Evolutionary conservation across 345 rosid genomes (phyloP).

Genomic region (Bruguiera parviflora): DNA sequence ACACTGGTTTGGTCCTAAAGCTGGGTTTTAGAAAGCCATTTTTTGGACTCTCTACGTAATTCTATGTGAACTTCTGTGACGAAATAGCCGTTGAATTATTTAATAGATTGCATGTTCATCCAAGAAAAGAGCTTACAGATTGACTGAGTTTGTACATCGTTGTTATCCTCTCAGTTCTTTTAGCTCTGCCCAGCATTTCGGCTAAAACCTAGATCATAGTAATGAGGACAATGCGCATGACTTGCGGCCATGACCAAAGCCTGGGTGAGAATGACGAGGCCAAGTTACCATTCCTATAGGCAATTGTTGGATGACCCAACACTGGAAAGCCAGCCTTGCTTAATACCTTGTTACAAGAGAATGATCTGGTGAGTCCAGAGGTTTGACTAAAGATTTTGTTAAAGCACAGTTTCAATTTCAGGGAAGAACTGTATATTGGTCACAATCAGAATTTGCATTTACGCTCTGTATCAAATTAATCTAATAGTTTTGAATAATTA

Average conservation of each 20-base stretch:
- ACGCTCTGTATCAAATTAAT: too few relatives aligned
- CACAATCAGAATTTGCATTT: constrained; percentile 5
- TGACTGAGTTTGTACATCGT: not conserved
- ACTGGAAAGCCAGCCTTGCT: constrained; percentile 92
- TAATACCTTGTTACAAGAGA: constrained; percentile 79
- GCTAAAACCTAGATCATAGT: constrained; percentile 28
- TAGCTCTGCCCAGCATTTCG: constrained; percentile 17
- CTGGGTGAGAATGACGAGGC: constrained; percentile 56
- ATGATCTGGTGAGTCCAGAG: constrained; percentile 93
- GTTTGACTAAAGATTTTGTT: constrained; percentile 88
- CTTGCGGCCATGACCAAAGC: constrained; percentile 22
- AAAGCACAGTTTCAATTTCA: constrained; percentile 73
- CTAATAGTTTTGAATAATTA: too few relatives aligned
- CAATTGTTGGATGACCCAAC: constrained; percentile 93
- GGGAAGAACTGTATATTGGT: constrained; percentile 87
- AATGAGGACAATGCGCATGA: constrained; percentile 24
- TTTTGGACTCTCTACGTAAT: too few relatives aligned
- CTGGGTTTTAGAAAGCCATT: not conserved
- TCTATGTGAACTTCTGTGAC: too few relatives aligned
- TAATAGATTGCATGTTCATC: not conserved
- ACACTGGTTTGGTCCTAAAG: too few relatives aligned
- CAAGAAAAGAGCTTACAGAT: not conserved
- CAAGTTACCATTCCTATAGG: constrained; percentile 80
- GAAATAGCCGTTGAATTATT: too few relatives aligned
- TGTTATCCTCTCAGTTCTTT: not conserved